phyloP scores from a whole-genome alignment of 192 early-diverging fungal genomes.

The Podila epicladia region DNA sequence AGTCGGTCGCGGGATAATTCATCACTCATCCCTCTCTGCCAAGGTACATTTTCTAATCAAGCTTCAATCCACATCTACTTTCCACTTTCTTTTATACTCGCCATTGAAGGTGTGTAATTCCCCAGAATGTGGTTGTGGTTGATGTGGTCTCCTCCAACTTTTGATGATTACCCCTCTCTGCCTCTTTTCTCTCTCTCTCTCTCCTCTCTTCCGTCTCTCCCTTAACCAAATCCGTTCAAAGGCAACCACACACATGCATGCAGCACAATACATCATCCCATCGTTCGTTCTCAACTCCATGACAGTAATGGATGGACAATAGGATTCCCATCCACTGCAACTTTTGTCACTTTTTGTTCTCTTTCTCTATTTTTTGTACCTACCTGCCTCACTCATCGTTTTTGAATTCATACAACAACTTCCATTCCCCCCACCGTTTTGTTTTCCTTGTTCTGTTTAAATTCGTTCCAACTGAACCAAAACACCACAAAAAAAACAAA shows the following conservation, averaged over 20 bases:
- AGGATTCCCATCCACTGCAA: background rate
- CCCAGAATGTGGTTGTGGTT: no score
- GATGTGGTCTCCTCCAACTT: no score
- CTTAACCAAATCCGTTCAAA: background rate
- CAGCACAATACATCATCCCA: no score
- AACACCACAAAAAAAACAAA: background rate
- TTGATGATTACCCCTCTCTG: background rate
- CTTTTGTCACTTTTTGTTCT: background rate
- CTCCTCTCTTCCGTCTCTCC: background rate
- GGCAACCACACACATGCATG: no score
- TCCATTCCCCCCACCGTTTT: no score
- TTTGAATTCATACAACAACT: background rate
- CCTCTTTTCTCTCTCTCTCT: background rate
- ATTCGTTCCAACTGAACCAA: slow-evolving; percentile 4
- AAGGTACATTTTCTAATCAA: no score
- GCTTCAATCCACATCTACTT: no score
- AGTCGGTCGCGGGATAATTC: no score
- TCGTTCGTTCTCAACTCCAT: no score
- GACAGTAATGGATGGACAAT: no score
- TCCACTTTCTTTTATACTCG: background rate
- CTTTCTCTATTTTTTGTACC: background rate
- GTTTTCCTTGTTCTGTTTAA: background rate
- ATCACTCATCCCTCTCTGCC: no score
- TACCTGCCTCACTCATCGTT: background rate
- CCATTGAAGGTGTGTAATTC: background rate